Conservation (phyloP, 768 basidiomycete genomes). For the Serendipita sp. region DNA sequence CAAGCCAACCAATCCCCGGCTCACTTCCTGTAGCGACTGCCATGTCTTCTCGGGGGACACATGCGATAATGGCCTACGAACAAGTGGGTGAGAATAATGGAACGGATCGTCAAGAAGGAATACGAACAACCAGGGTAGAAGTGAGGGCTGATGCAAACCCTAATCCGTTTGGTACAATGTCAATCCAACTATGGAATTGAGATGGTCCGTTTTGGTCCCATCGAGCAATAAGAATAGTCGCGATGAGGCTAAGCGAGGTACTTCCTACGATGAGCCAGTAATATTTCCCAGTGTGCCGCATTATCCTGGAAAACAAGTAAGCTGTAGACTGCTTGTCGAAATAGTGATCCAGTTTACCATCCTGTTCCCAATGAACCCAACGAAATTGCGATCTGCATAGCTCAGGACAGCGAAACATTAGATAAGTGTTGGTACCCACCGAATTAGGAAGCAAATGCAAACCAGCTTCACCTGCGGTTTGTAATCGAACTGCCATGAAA, state of each 20-base stretch:
- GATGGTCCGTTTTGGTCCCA: constrained; percentile 54
- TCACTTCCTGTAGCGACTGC: constrained; percentile 81
- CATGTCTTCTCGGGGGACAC: constrained; percentile 64
- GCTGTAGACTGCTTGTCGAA: background rate
- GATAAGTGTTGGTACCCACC: constrained; percentile 28
- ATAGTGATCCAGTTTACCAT: constrained; percentile 33
- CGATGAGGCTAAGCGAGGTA: constrained; percentile 40
- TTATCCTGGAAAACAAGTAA: constrained; percentile 38
- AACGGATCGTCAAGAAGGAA: background rate
- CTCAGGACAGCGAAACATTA: constrained; percentile 8
- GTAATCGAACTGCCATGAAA: constrained; percentile 65
- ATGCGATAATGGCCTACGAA: constrained; percentile 68
- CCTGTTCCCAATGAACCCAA: constrained; percentile 78
- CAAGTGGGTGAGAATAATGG: background rate
- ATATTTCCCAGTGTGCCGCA: constrained; percentile 75
- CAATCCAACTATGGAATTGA: constrained; percentile 50
- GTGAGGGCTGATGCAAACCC: constrained; percentile 23
- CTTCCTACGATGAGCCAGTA: constrained; percentile 58
- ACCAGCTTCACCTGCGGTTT: constrained; percentile 48
- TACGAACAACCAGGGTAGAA: background rate
- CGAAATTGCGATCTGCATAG: constrained; percentile 53
- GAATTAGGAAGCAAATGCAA: constrained; percentile 83
- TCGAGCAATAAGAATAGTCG: constrained; percentile 40
- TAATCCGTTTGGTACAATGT: constrained; percentile 66
- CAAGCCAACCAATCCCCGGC: constrained; percentile 19